Base-by-base conservation (phyloP, 2,329 filamentous ascomycete genomes). In the Sclerotinia minor region DNA sequence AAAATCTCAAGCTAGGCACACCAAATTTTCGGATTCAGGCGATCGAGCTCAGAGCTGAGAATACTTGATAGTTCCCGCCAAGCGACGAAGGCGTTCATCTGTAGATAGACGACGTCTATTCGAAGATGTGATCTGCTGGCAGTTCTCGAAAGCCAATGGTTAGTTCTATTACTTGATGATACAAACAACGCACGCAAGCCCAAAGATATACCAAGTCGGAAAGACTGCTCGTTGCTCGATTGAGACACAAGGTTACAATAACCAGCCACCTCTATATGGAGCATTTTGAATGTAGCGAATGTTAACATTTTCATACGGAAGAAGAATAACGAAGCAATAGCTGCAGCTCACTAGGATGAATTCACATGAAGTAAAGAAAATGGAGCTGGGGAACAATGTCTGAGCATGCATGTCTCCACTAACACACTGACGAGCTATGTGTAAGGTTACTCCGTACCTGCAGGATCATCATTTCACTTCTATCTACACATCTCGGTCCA, bases 401-500 rank as follows among this genome's bases (percentile, higher is more conserved):
- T 15, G 57, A 59, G n/a, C 57, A 45, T n/a, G n/a, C n/a, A n/a
- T 55, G n/a, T 41, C 57, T 59, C 29, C 41, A 49, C 21, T 35
- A 60, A 47, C 26, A 11, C 26, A 47, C 44, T 5, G 52, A 55
- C 52, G 29, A 35, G 29, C 19, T 32, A 6, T 29, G 15, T 53
- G 50, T 60, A 29, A n/a, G n/a, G 3, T 5, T 29, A 29, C 29
- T 29, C 29, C 29, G 29, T 29, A 60, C 29, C 44, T 60, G 58
- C 45, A 47, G 44, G 58, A 60, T 60, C 41, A 47, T 44, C 41
- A 45, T 29, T 35, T 44, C 26, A n/a, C n/a, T n/a, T n/a, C n/a
- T 21, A n/a, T 59, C 45, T 59, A 59, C 55, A 38, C 54, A 58
- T 58, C 38, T 44, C 38, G 38, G 38, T 44, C 35, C 55, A 21